Evolutionary conservation across 2,329 filamentous ascomycete genomes (phyloP).

Genomic region (Pseudogymnoascus sp.): DNA sequence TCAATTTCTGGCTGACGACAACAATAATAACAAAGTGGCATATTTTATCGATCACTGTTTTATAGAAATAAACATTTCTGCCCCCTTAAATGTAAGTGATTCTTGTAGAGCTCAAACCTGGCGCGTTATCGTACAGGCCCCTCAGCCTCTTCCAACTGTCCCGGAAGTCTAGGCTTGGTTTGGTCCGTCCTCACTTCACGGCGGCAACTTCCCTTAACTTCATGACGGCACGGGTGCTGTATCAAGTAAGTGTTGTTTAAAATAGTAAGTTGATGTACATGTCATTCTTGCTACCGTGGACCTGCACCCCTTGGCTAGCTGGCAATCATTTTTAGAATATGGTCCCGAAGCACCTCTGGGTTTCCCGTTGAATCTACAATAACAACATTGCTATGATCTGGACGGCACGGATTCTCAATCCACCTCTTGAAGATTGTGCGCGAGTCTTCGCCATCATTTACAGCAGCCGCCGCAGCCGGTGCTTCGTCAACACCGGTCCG

Average conservation of each 20-base stretch:
- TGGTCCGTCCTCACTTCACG: neutral
- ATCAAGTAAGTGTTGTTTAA: neutral
- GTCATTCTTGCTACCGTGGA: neutral
- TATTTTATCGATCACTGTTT: neutral
- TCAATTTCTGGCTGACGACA: neutral
- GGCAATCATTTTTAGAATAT: constrained; percentile 22
- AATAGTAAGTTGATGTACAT: neutral
- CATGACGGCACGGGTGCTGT: neutral
- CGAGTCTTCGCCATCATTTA: constrained; percentile 14
- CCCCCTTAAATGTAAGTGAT: neutral
- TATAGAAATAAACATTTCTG: neutral
- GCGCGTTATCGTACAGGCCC: no score
- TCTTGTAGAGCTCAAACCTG: no score
- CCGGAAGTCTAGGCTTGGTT: neutral
- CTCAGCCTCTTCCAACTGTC: neutral
- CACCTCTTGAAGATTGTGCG: constrained; percentile 24
- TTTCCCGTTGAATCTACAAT: constrained; percentile 23
- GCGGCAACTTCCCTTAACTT: neutral
- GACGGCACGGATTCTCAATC: constrained; percentile 29
- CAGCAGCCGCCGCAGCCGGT: constrained; percentile 18
- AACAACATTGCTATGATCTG: constrained; percentile 20
- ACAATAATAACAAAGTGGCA: neutral
- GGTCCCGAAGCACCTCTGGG: constrained; percentile 19
- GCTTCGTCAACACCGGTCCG: constrained; percentile 24
- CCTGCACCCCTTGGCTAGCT: neutral